These are phyloP conservation scores for Zostera marina DNA, from an alignment of 116 monocot species.

Conservation along the genomic window DNA sequence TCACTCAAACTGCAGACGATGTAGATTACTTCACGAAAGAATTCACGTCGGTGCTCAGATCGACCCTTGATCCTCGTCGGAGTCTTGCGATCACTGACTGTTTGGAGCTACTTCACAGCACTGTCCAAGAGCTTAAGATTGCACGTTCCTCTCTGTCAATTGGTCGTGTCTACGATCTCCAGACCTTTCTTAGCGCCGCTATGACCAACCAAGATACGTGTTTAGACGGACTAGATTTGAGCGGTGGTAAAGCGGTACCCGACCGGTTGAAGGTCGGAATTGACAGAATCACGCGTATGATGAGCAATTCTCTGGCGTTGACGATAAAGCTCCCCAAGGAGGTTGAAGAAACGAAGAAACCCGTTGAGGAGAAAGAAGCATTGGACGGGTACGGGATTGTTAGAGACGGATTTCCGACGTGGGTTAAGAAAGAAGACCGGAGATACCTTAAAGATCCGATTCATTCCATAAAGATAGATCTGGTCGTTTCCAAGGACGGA, in stretches of 20 bases:
- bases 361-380: too few species aligned
- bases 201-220: constrained; percentile 86
- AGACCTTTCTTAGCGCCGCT: constrained; percentile 36
- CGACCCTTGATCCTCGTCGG: too few species aligned
- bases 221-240: constrained; percentile 29
- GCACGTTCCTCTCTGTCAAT: background rate
- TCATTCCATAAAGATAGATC: constrained; percentile 5
- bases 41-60: too few species aligned
- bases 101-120: background rate
- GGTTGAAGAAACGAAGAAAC: background rate
- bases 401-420: constrained; percentile 20
- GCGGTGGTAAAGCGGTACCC: constrained; percentile 4
- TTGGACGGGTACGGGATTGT: constrained; percentile 27
- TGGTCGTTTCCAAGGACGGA: constrained; percentile 48
- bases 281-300: constrained; percentile 26
- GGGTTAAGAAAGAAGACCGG: constrained; percentile 27
- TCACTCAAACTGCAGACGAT: too few species aligned
- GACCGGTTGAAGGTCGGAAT: constrained; percentile 7
- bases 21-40: too few species aligned
- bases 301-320: constrained; percentile 71
- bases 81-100: background rate
- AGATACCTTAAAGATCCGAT: constrained; percentile 19
- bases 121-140: constrained; percentile 6
- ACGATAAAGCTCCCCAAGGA: constrained; percentile 22
- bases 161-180: constrained; percentile 11